Base-by-base conservation (phyloP, 2,329 filamentous ascomycete species). In the Leptographium procerum region DNA sequence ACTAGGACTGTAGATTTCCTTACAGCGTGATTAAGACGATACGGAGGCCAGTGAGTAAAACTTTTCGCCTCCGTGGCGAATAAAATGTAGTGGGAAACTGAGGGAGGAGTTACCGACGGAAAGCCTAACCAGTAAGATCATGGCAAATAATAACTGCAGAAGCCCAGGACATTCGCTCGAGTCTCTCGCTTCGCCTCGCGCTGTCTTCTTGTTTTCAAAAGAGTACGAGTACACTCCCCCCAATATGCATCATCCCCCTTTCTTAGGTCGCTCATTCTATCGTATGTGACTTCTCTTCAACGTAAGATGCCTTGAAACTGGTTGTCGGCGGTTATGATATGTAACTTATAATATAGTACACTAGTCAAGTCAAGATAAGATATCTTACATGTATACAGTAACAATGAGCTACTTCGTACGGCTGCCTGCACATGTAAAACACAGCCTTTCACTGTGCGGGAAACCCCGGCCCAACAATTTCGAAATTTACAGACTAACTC, bases 401-500 rank as follows among this genome's bases (percentile, higher is more conserved):
- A 9, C 19, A n/a, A 8, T n/a, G 4, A 3, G 8, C 40, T 7
- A 7, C 19, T 22, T 7, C n/a, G 51, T 22, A 14, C 28, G 10
- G 51, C 10, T 6, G 19, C 4, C 11, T 14, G n/a, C 31, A 36
- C n/a, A 33, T 54, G 28, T 34, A 10, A 19, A 3, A 40, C 22
- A n/a, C 52, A 43, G 31, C 4, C 7, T 16, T 22, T 11, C 36
- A 55, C 53, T 3, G 53, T 55, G 53, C 53, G 56, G 29, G 22
- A 48, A 9, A 34, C 57, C 56, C 52, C n/a, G 4, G 22, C 43
- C 52, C 33, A 24, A 50, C 52, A 57, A 48, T 52, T 52, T 40
- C 24, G 54, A 28, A 22, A 52, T 55, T 54, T 51, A 2, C 34
- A 16, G n/a, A 9, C 60, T 62, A 63, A 48, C 56, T 59, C 7